These are phyloP conservation scores for Xylaria longipes DNA, from an alignment of 495 filamentous ascomycete species.

Conservation along the genomic window DNA sequence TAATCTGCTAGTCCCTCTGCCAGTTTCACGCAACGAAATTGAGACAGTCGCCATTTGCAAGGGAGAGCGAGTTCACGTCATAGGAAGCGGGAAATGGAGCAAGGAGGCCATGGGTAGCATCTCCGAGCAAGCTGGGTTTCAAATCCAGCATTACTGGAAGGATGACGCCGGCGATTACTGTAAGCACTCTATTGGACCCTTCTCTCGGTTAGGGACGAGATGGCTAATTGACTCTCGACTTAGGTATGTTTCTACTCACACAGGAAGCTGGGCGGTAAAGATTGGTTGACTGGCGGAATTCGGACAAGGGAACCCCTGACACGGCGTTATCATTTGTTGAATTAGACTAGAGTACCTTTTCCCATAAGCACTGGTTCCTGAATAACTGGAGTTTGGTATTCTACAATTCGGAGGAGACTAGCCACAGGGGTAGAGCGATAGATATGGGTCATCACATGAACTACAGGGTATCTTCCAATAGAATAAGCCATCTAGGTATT, in stretches of 20 bases:
- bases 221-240: neutral
- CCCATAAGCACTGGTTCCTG: no score
- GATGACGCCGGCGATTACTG: conserved; percentile 5
- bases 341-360: neutral
- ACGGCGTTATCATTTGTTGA: neutral
- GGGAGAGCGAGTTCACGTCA: neutral
- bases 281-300: neutral
- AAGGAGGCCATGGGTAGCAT: conserved; percentile 4
- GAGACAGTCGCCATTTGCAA: neutral
- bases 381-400: no score
- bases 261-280: neutral
- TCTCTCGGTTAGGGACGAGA: neutral
- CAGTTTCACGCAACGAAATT: neutral
- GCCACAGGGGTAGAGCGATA: no score
- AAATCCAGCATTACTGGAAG: conserved; percentile 6
- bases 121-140: conserved; percentile 6
- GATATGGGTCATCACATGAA: no score
- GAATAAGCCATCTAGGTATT: no score
- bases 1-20: neutral
- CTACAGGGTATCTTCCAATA: no score
- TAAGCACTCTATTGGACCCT: neutral
- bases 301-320: neutral
- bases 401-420: no score
- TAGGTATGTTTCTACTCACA: conserved; percentile 6
- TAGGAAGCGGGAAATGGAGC: conserved; percentile 10